A percentile compares a stretch with the other conserved stretches of the same genome.
Conservation (phyloP, 345 rosid species). For the Odontarrhena argentea region DNA sequence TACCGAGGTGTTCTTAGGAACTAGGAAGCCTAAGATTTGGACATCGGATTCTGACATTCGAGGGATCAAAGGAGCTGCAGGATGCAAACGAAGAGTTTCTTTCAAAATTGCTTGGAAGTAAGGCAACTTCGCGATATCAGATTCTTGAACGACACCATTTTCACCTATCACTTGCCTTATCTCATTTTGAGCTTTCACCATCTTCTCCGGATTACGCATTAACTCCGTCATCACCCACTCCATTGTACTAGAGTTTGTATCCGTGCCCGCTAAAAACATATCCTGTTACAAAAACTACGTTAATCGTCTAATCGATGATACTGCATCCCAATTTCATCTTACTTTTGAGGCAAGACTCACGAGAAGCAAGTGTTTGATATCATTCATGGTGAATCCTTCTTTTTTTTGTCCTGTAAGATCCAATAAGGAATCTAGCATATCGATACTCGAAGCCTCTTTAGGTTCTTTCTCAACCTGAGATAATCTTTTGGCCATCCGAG, state of each 20-base stretch:
- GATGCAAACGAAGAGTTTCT: conserved; percentile 53
- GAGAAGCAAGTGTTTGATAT: conserved; percentile 41
- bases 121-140: conserved; percentile 34
- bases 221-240: conserved; percentile 45
- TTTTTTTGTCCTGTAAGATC: conserved; percentile 32
- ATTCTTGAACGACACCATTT: conserved; percentile 40
- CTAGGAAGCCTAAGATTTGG: conserved; percentile 20
- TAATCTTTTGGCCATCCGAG: conserved; percentile 23
- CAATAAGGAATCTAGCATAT: conserved; percentile 45
- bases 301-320: not conserved
- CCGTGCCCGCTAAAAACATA: conserved; percentile 47
- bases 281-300: conserved; percentile 32
- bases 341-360: conserved; percentile 31
- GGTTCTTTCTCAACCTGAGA: conserved; percentile 7
- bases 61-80: conserved; percentile 45
- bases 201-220: conserved; percentile 24
- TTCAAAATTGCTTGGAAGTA: conserved; percentile 47
- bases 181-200: conserved; percentile 39
- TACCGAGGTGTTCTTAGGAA: conserved; percentile 27
- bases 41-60: conserved; percentile 37
- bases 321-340: not conserved
- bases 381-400: conserved; percentile 26
- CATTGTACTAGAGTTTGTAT: conserved; percentile 46
- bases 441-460: conserved; percentile 35
- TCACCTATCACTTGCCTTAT: conserved; percentile 37